Evolutionary conservation across 116 monocot species (phyloP).

Genomic region (Trichopus zeylanicus): DNA sequence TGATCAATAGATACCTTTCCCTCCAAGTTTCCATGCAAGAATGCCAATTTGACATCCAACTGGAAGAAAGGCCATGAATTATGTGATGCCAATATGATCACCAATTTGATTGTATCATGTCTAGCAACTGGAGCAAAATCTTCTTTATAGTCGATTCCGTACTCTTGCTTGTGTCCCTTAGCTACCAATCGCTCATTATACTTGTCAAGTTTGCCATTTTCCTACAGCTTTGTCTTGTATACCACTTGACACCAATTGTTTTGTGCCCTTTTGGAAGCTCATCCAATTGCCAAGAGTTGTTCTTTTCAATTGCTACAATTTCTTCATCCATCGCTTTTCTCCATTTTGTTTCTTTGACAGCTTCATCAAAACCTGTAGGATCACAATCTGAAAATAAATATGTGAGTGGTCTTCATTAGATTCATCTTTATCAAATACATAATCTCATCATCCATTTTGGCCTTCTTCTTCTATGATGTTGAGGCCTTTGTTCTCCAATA

Average conservation of each 20-base stretch:
- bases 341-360: conserved; percentile 6
- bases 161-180: conserved; percentile 6
- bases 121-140: conserved; percentile 6
- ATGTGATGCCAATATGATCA: conserved; percentile 1
- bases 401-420: background rate
- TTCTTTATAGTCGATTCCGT: conserved; percentile 6
- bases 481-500: background rate
- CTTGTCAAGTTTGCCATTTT: background rate
- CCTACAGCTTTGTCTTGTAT: background rate
- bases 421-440: conserved; percentile 1
- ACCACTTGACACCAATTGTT: conserved; percentile 8
- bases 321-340: background rate
- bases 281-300: conserved; percentile 2
- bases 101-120: conserved; percentile 4
- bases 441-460: background rate
- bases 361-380: conserved; percentile 2
- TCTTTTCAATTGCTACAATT: background rate
- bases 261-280: conserved; percentile 7
- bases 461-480: background rate
- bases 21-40: conserved; percentile 1
- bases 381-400: conserved; percentile 9
- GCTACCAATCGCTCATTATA: conserved; percentile 1
- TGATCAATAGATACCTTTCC: conserved; percentile 2
- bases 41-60: conserved; percentile 1
- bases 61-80: conserved; percentile 5